Percentiles rank a stretch among this genome's conserved stretches.
phyloP scores from a whole-genome alignment of 352 stramenopile species.

The Globisporangium splendens region DNA sequence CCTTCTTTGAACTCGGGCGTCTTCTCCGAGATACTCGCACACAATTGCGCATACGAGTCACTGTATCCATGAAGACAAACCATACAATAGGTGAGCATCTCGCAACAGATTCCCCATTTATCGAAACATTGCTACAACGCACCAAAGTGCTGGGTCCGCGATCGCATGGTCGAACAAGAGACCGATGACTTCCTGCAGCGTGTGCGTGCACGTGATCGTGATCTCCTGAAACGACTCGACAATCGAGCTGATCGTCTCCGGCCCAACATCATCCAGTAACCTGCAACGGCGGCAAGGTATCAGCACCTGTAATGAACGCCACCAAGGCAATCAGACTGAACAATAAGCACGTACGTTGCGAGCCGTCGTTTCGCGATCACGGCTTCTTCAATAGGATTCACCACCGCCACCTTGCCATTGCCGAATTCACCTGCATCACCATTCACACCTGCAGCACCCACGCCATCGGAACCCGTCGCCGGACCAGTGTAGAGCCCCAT shows the following conservation, averaged over 20 bases:
- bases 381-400: slow-evolving; percentile 68
- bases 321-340: not conserved
- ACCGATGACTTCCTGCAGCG: slow-evolving; percentile 63
- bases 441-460: not conserved
- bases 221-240: slow-evolving; percentile 59
- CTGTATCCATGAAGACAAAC: slow-evolving; percentile 17
- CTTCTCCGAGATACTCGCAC: slow-evolving; percentile 51
- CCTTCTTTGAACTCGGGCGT: slow-evolving; percentile 81
- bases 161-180: slow-evolving; percentile 76
- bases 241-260: slow-evolving; percentile 34
- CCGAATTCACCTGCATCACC: slow-evolving; percentile 1
- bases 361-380: slow-evolving; percentile 50
- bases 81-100: not conserved
- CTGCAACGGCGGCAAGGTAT: slow-evolving; percentile 18
- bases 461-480: slow-evolving; percentile 14
- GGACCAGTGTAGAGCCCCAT: slow-evolving; percentile 60
- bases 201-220: slow-evolving; percentile 64
- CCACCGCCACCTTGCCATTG: slow-evolving; percentile 15
- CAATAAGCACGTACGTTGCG: slow-evolving; percentile 32
- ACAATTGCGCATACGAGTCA: slow-evolving; percentile 62
- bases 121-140: slow-evolving; percentile 3
- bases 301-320: not conserved
- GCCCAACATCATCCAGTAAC: slow-evolving; percentile 52
- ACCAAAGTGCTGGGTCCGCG: slow-evolving; percentile 53
- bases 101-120: not conserved